These are phyloP conservation scores for Cicer arietinum DNA, from an alignment of 306 rosid genomes.

Conservation along the genomic window DNA sequence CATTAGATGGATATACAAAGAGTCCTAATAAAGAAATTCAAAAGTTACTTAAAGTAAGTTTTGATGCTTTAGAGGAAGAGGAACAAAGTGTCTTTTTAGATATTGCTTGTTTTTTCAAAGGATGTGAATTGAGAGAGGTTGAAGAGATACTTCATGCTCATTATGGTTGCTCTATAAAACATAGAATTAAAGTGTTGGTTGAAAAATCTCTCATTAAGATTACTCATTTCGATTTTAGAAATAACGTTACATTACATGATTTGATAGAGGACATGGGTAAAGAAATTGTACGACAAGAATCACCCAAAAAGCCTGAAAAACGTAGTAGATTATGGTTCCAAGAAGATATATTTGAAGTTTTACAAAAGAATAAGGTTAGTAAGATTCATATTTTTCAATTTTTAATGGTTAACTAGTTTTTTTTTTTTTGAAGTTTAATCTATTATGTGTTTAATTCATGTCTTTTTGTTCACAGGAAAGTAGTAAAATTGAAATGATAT, in stretches of 20 bases:
- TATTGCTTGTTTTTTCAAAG: conserved; percentile 13
- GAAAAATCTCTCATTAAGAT: conserved; percentile 2
- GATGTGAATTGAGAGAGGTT: not conserved
- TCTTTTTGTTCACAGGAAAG: conserved; percentile 11
- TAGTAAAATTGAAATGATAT: not conserved
- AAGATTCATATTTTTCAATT: not conserved
- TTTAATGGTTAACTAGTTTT: not conserved
- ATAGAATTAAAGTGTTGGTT: not conserved
- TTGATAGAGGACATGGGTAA: conserved; percentile 12
- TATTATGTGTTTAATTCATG: not conserved
- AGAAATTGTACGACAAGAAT: conserved; percentile 15
- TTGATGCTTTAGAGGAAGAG: not conserved
- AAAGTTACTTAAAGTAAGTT: not conserved
- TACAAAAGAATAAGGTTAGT: conserved; percentile 6
- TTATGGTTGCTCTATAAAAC: not conserved
- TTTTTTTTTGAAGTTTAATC: not conserved
- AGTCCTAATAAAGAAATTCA: not conserved
- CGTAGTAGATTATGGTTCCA: conserved; percentile 4
- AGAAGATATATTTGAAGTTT: conserved; percentile 1
- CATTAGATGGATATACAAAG: not conserved
- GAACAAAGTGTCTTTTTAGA: not conserved
- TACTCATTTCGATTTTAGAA: too few species aligned
- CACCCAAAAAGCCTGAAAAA: not conserved
- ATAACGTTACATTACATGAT: not conserved
- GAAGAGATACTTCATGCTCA: not conserved